These are phyloP conservation scores for Eimeria brunetti DNA, from an alignment of 169 alveolate genomes.

Conservation along the genomic window DNA sequence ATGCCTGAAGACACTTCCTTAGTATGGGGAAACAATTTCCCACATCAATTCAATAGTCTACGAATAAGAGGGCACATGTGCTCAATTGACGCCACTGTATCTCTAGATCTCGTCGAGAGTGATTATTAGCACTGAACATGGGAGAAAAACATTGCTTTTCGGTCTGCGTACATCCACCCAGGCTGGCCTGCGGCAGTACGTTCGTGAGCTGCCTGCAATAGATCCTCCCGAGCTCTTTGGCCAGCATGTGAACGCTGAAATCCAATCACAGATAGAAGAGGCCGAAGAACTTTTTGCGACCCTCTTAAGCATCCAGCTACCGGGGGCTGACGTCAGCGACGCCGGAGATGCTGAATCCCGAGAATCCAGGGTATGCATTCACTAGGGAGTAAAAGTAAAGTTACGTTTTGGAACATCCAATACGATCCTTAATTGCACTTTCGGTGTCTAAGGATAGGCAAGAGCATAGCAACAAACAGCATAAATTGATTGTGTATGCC, in stretches of 20 bases:
- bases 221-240: conserved; percentile 96
- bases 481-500: background rate
- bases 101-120: background rate
- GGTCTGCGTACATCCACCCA: conserved; percentile 16
- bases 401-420: background rate
- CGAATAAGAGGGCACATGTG: background rate
- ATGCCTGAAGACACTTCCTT: conserved; percentile 89
- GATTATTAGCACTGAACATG: background rate
- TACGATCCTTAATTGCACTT: background rate
- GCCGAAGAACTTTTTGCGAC: conserved; percentile 91
- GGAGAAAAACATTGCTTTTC: background rate
- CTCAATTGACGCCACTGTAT: background rate
- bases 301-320: conserved; percentile 90
- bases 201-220: conserved; percentile 82
- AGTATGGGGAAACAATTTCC: conserved; percentile 5
- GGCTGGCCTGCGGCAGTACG: conserved; percentile 74
- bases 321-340: conserved; percentile 88
- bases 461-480: background rate
- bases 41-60: background rate
- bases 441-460: background rate
- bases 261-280: conserved; percentile 92
- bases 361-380: conserved; percentile 46
- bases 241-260: conserved; percentile 96
- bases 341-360: conserved; percentile 78
- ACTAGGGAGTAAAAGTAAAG: background rate